A percentile compares a stretch with the other conserved stretches of the same genome.
These are phyloP conservation scores for Xylariaceae sp. DNA, from an alignment of 2,329 filamentous ascomycete species.

Conservation along the genomic window DNA sequence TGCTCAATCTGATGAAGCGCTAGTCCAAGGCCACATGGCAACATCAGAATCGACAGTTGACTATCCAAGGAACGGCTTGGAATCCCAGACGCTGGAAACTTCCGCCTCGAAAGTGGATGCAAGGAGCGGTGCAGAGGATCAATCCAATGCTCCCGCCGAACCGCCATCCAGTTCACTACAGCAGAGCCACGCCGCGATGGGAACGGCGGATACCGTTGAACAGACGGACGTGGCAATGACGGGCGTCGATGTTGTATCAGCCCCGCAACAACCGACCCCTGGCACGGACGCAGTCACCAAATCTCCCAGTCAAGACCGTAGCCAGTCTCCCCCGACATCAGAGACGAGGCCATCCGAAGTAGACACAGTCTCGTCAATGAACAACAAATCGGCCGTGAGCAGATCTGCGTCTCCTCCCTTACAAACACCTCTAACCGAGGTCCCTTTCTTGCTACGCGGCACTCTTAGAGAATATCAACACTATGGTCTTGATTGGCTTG, in stretches of 20 bases:
- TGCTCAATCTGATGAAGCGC: too few relatives aligned
- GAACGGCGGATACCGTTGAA: slow-evolving; percentile 22
- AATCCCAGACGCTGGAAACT: too few relatives aligned
- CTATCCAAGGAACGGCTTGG: too few relatives aligned
- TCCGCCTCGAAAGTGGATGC: slow-evolving; percentile 12
- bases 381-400: slow-evolving; percentile 30
- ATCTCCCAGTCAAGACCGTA: slow-evolving; percentile 39
- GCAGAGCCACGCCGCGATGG: slow-evolving; percentile 21
- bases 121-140: slow-evolving; percentile 18
- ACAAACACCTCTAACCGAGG: slow-evolving; percentile 55
- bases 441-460: slow-evolving; percentile 79
- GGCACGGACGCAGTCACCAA: slow-evolving; percentile 41
- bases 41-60: too few relatives aligned
- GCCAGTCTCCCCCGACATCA: slow-evolving; percentile 43
- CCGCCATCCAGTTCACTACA: slow-evolving; percentile 19
- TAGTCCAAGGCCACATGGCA: too few relatives aligned
- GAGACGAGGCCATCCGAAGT: slow-evolving; percentile 48
- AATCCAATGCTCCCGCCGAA: slow-evolving; percentile 15
- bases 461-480: slow-evolving; percentile 94
- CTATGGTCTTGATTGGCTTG: slow-evolving; percentile 94
- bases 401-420: slow-evolving; percentile 33
- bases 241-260: slow-evolving; percentile 23
- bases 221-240: slow-evolving; percentile 18
- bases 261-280: slow-evolving; percentile 33
- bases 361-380: slow-evolving; percentile 37